Percentiles rank a stretch among this genome's conserved stretches.
These are phyloP conservation scores for Fusarium sp. DNA, from an alignment of 2,329 filamentous ascomycete species.

Conservation along the genomic window DNA sequence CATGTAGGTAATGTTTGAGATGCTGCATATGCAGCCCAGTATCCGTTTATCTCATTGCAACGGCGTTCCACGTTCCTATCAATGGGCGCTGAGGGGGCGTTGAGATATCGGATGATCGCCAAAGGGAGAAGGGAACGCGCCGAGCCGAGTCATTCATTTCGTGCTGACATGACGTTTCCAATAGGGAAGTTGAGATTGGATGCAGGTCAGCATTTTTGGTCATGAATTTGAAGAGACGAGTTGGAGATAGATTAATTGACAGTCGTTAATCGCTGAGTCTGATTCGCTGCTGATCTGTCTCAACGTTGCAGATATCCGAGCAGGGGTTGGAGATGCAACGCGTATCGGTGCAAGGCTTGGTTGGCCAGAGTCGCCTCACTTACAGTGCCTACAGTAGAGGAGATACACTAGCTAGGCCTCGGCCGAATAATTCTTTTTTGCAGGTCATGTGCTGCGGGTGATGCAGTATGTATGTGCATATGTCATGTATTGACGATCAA, in stretches of 20 bases:
- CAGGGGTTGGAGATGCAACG: constrained; percentile 1
- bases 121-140: constrained; percentile 23
- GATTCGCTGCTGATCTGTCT: constrained; percentile 6
- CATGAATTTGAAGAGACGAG: not conserved
- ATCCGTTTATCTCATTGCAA: constrained; percentile 6
- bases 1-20: constrained; percentile 2
- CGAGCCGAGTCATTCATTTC: constrained; percentile 29
- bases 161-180: not conserved
- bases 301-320: not conserved
- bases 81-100: constrained; percentile 7
- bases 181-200: not conserved
- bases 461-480: constrained; percentile 8
- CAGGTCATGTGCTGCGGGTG: constrained; percentile 20
- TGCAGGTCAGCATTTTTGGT: not conserved
- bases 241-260: constrained; percentile 18
- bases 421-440: constrained; percentile 3
- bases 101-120: constrained; percentile 14
- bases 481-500: constrained; percentile 21
- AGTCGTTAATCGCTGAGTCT: not conserved
- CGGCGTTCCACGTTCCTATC: constrained; percentile 17
- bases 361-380: not conserved
- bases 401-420: not conserved
- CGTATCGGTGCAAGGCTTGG: not conserved
- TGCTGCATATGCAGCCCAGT: constrained; percentile 10
- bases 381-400: not conserved